Evolutionary conservation across 192 early-diverging fungal species (phyloP), one percentile per base, ranked within the genome.

Genomic region (Geranomyces variabilis): DNA sequence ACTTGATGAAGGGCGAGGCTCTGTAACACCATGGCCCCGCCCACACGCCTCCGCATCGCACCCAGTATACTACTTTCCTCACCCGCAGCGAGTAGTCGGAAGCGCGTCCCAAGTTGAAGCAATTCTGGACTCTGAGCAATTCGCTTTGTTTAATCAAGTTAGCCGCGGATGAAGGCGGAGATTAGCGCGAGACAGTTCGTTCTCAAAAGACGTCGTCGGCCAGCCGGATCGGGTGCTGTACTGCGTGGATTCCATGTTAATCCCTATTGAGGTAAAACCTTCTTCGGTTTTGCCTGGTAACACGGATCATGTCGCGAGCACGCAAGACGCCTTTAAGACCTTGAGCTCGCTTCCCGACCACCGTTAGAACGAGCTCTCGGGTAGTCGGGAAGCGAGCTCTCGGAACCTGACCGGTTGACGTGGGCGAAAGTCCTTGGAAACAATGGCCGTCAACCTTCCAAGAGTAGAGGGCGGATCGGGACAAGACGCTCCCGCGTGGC

Each of bases 241-340:
- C 29, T 12, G 12, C 33, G 17, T 45, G 3, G n/a, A 28, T 4
- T n/a, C 21, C 3, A 9, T 34, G 28, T 29, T 67, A 3, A 55
- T 67, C 2, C 66, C 66, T 8, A 67, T 67, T 53, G 66, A 67
- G 21, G 49, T 67, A 1, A 55, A 67, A 21, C 51, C 66, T 17
- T 1, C 26, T 2, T 30, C 47, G 19, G 66, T 67, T 14, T 47
- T 67, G 3, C 49, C 47, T 6, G 48, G 49, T 2, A 28, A 31
- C 13, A 33, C 33, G 2, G 66, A 67, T 34, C 21, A 53, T 28
- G 48, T 53, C 10, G 45, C 29, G 7, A 17, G 4, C 2, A 6
- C 26, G 19, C n/a, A 17, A 28, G 7, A 17, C 6, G 66, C 49
- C 4, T 55, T 67, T 33, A 2, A 49, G 48, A 10, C 5, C 1